Base-by-base conservation (phyloP, 257 asterid species). In the Nicotiana noctiflora region DNA sequence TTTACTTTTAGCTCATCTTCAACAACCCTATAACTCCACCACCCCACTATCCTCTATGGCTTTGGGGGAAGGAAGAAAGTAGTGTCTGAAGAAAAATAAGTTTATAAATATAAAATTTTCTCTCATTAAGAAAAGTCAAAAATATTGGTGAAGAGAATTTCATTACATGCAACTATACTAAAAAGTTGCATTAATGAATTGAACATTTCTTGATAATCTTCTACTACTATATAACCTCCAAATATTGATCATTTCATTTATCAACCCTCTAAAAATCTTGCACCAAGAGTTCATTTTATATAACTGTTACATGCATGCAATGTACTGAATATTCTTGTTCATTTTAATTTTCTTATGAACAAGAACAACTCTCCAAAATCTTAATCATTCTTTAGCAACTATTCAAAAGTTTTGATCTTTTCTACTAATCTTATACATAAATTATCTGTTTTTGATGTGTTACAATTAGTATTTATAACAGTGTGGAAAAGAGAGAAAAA, bases 41-140 rank as follows among this genome's bases (percentile, higher is more conserved):
- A 74, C 25, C 79, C 79, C 79, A 74, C 40, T 74, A 74, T 49
- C 44, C 61, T 49, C 0, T 25, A 46, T 74, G 79, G 79, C 15
- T 12, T 74, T 74, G 44, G 62, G 79, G 14, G 61, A 2, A 49
- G 8, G 9, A 21, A 6, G 64, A 4, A 23, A 25, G 8, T 13
- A 46, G 9, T 44, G 59, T 9, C 59, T 21, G 77, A 6, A 13
- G 60, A 23, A 72, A 21, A 25, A 59, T 2, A 68, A 44, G 59
- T 70, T 23, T 72, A 72, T 72, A 72, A 72, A 72, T 72, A 46
- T 49, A 46, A 72, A 32, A 3, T 5, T 23, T 70, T 72, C 49
- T 21, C 55, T 40, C 19, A 19, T 44, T 19, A 70, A 70, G 19
- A 44, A 68, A 37, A 40, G 12, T 40, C 56, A 51, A 51, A 51